These are phyloP conservation scores for Kazachstania sp. DNA, from an alignment of 1,139 yeast species.

Conservation along the genomic window DNA sequence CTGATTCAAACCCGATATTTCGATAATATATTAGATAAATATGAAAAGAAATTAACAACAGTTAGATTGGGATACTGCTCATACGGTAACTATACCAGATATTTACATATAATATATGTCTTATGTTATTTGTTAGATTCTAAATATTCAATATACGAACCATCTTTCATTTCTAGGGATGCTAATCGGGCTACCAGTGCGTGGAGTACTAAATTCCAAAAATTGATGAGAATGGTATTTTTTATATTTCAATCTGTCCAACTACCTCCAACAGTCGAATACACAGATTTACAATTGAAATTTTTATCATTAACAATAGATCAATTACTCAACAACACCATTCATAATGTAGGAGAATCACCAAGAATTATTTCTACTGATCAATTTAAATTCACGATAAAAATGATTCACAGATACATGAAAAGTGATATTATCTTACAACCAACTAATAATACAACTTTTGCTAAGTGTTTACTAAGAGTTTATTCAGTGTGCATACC, in stretches of 20 bases:
- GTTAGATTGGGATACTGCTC: slow-evolving; percentile 14
- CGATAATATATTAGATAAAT: slow-evolving; percentile 4
- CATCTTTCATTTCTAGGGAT: slow-evolving; percentile 13
- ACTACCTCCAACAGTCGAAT: slow-evolving; percentile 5
- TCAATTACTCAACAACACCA: slow-evolving; percentile 8
- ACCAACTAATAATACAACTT: slow-evolving; percentile 6
- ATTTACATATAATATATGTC: slow-evolving; percentile 14
- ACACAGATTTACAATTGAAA: slow-evolving; percentile 10
- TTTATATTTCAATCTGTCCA: slow-evolving; percentile 20
- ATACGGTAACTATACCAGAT: slow-evolving; percentile 7
- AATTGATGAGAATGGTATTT: slow-evolving; percentile 18
- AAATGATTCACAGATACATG: slow-evolving; percentile 13
- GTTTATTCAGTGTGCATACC: slow-evolving; percentile 14
- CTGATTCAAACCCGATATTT: slow-evolving; percentile 11
- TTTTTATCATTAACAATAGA: slow-evolving; percentile 15
- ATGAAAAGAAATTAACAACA: slow-evolving; percentile 14
- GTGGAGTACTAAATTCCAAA: slow-evolving; percentile 24
- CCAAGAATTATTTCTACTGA: slow-evolving; percentile 10
- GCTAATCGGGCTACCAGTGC: slow-evolving; percentile 13
- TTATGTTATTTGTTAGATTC: slow-evolving; percentile 22
- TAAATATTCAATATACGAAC: slow-evolving; percentile 11
- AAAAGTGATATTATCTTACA: slow-evolving; percentile 6
- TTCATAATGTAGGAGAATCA: slow-evolving; percentile 2
- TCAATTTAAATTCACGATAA: slow-evolving; percentile 16
- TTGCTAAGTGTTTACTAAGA: slow-evolving; percentile 21